These are phyloP conservation scores for Dictyophora rubrovolvata DNA, from an alignment of 768 basidiomycete species.

Conservation along the genomic window DNA sequence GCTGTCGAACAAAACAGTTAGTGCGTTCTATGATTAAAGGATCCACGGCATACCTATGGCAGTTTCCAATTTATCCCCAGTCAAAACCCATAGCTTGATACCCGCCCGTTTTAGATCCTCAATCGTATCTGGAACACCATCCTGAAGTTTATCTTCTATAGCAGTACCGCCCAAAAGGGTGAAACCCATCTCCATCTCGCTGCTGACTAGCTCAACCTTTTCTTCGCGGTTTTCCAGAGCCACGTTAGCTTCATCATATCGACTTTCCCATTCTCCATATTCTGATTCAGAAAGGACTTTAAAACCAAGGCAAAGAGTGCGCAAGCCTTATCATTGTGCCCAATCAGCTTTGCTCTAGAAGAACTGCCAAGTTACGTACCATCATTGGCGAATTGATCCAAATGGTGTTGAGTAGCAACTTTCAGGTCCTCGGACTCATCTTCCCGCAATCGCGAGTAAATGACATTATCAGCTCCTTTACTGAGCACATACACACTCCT, in stretches of 20 bases:
- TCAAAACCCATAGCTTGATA: slow-evolving; percentile 97
- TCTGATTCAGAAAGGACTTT: slow-evolving; percentile 73
- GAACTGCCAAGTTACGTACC: slow-evolving; percentile 28
- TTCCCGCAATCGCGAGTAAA: slow-evolving; percentile 74
- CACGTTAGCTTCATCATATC: slow-evolving; percentile 74
- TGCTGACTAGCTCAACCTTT: slow-evolving; percentile 82
- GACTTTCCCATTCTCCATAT: slow-evolving; percentile 68
- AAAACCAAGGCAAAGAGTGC: slow-evolving; percentile 86
- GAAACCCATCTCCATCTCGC: slow-evolving; percentile 72
- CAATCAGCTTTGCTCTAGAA: not conserved
- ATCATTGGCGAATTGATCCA: slow-evolving; percentile 89
- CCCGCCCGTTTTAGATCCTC: slow-evolving; percentile 85
- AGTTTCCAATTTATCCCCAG: slow-evolving; percentile 96
- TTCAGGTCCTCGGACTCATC: slow-evolving; percentile 68
- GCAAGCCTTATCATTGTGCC: slow-evolving; percentile 24
- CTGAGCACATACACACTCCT: slow-evolving; percentile 77
- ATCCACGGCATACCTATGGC: slow-evolving; percentile 74
- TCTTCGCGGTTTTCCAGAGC: slow-evolving; percentile 77
- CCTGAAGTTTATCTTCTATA: slow-evolving; percentile 93
- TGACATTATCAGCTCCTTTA: slow-evolving; percentile 96
- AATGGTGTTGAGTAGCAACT: slow-evolving; percentile 71
- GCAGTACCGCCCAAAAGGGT: slow-evolving; percentile 91
- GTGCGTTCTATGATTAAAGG: not conserved
- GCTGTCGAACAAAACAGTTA: not conserved
- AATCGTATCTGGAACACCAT: slow-evolving; percentile 94